Percentiles rank a stretch among this genome's conserved stretches.
Conservation (phyloP, 75 land plant species). For the Cryptomeria japonica region DNA sequence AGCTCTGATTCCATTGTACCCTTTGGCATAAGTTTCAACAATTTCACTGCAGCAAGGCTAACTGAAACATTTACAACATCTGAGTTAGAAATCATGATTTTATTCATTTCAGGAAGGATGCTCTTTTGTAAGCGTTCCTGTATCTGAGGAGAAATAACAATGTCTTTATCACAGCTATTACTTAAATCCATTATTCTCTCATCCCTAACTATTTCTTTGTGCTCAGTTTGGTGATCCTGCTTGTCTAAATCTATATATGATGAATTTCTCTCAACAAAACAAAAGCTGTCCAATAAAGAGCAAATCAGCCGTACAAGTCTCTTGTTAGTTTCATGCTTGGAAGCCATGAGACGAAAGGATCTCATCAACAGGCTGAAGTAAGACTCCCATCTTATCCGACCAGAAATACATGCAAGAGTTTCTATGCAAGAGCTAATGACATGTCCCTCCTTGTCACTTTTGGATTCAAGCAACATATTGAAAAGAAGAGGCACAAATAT, state of each 20-base stretch:
- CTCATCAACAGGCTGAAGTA: slow-evolving; percentile 55
- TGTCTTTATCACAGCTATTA: not conserved
- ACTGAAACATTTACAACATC: slow-evolving; percentile 68
- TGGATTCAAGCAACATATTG: slow-evolving; percentile 68
- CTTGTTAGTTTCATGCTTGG: slow-evolving; percentile 66
- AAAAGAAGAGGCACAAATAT: slow-evolving; percentile 87
- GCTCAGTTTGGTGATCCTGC: not conserved
- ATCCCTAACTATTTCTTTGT: not conserved
- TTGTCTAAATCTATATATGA: not conserved
- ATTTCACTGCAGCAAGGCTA: slow-evolving; percentile 67
- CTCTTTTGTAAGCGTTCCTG: slow-evolving; percentile 46
- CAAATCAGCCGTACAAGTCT: slow-evolving; percentile 61
- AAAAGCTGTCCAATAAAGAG: slow-evolving; percentile 67
- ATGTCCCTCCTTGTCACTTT: slow-evolving; percentile 81
- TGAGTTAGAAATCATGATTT: slow-evolving; percentile 56
- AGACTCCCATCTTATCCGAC: slow-evolving; percentile 72
- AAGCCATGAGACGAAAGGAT: slow-evolving; percentile 54
- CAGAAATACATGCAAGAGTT: slow-evolving; percentile 67
- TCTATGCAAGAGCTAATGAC: slow-evolving; percentile 69
- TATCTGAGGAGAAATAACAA: slow-evolving; percentile 24
- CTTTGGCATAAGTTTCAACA: slow-evolving; percentile 79
- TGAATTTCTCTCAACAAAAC: slow-evolving; percentile 34
- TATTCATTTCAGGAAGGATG: slow-evolving; percentile 76
- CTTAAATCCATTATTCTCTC: not conserved
- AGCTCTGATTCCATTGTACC: slow-evolving; percentile 77